Conservation (phyloP, 2,329 filamentous ascomycete species). For the Colletotrichum orchidophilum region DNA sequence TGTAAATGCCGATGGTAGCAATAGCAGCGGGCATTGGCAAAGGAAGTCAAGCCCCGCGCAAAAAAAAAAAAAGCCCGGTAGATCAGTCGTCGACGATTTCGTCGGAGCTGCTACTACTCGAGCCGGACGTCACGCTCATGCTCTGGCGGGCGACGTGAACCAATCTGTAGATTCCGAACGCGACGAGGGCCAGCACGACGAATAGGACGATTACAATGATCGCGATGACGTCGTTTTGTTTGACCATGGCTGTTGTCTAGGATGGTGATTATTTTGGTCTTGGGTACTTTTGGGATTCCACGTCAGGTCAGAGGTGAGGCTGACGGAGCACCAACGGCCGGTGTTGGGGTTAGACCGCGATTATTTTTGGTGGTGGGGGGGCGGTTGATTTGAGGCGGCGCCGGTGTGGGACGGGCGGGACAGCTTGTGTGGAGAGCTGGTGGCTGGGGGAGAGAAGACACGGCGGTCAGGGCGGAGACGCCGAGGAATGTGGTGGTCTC, state of each 20-base stretch:
- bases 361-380: not conserved
- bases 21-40: not conserved
- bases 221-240: conserved; percentile 74
- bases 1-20: not conserved
- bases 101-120: conserved; percentile 41
- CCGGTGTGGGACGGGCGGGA: not conserved
- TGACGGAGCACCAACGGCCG: conserved; percentile 3
- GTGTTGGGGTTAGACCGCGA: too few relatives aligned
- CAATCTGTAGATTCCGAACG: conserved; percentile 71
- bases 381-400: not conserved
- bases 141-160: conserved; percentile 60
- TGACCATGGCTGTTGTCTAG: conserved; percentile 56
- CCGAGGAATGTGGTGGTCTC: conserved; percentile 19
- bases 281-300: not conserved
- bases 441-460: not conserved
- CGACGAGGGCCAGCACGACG: conserved; percentile 67
- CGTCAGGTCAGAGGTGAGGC: not conserved
- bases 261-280: not conserved
- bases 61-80: not conserved
- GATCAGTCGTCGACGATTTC: conserved; percentile 38
- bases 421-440: not conserved
- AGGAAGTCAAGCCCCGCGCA: not conserved
- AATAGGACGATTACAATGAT: conserved; percentile 75
- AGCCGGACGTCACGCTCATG: conserved; percentile 50
- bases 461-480: conserved; percentile 6